Evolutionary conservation across 2,329 filamentous ascomycete species (phyloP).

Genomic region (Lecanosticta acicola): DNA sequence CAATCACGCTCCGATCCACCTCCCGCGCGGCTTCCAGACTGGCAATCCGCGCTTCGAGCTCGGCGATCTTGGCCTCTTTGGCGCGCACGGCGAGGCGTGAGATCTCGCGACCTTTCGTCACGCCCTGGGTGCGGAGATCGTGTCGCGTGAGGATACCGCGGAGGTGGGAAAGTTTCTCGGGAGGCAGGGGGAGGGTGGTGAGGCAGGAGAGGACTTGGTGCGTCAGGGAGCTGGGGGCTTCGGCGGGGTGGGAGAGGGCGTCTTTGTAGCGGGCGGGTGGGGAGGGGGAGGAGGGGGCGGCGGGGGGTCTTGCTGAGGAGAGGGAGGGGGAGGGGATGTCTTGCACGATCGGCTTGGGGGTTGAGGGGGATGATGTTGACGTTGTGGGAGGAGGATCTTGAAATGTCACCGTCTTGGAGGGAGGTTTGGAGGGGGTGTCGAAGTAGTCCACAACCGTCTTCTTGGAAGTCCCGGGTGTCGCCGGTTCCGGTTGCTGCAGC

Average conservation of each 20-base stretch:
- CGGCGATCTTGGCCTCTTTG: constrained; percentile 59
- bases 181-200: constrained; percentile 12
- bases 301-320: not conserved
- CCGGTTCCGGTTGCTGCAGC: constrained; percentile 25
- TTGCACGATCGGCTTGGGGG: constrained; percentile 2
- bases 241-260: constrained; percentile 23
- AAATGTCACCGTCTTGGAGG: constrained; percentile 9
- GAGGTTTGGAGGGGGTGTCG: constrained; percentile 23
- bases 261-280: constrained; percentile 22
- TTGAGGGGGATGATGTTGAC: not conserved
- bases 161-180: constrained; percentile 34
- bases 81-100: constrained; percentile 56
- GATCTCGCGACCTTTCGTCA: constrained; percentile 61
- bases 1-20: constrained; percentile 48
- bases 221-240: constrained; percentile 22
- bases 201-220: constrained; percentile 23
- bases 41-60: constrained; percentile 62
- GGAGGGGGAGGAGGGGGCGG: constrained; percentile 16
- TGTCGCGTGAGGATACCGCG: constrained; percentile 49
- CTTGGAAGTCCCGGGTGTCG: constrained; percentile 25
- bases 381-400: not conserved
- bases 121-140: constrained; percentile 54
- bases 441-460: constrained; percentile 23
- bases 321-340: constrained; percentile 4
- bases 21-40: constrained; percentile 52